Evolutionary conservation across 495 filamentous ascomycete species (phyloP), one percentile per base, ranked within the genome.

Genomic region (Tuber brumale): DNA sequence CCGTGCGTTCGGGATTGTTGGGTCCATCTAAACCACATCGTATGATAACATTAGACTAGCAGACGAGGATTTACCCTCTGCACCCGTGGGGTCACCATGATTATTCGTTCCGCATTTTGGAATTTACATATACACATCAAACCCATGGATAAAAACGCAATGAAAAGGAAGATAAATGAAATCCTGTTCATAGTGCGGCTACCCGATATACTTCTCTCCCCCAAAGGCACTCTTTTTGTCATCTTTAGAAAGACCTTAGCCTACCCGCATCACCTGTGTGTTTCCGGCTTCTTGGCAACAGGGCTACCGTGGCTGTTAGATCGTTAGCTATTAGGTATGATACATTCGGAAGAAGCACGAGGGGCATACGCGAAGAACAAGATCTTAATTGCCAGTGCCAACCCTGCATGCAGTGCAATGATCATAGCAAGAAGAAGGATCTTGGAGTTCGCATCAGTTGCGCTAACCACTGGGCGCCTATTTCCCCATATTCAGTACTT

Each of bases 301-400:
- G 90, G 90, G 84, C 91, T 93, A 51, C 87, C 90, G 72, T 92
- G 89, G 23, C 78, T 80, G 27, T 66, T 31, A n/a, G 16, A 76
- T 61, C 45, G 0, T 31, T 71, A n/a, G n/a, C 16, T 19, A 42
- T 79, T 44, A 75, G 71, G 21, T 57, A 27, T 46, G 7, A 9
- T 7, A 73, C n/a, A 31, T 21, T 23, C 6, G 43, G 19, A 9
- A 48, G 27, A 35, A 16, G 1, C 4, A 66, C 61, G 41, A 37
- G 66, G 42, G 61, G 84, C 87, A 85, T 83, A 91, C 85, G 94
- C 94, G 86, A 99, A 99, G 88, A 98, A 98, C 21, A 97, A 85
- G 75, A 97, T 89, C 87, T 97, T 97, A 84, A 99, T 98, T 6
- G 95, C 91, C 81, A 98, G 88, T 10, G 95, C 90, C 79, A 99